Evolutionary conservation across 192 early-diverging fungal species (phyloP).

Genomic region (Radiomyces spectabilis): DNA sequence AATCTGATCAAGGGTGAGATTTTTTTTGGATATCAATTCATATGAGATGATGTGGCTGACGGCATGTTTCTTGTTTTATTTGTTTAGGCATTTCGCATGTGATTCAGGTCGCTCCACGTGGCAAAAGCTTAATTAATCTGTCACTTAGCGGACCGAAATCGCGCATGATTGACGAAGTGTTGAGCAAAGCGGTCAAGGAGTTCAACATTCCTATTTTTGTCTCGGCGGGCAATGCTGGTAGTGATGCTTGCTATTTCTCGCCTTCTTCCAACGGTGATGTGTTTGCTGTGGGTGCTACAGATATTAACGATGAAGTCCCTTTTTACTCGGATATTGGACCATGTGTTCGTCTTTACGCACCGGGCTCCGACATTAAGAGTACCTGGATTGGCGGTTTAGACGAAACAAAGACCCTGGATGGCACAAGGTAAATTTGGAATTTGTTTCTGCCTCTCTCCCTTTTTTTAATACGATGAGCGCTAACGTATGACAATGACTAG

Average conservation of each 20-base stretch:
- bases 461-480: too few species aligned
- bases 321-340: slow-evolving; percentile 41
- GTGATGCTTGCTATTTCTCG: slow-evolving; percentile 47
- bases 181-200: slow-evolving; percentile 15
- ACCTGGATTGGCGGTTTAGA: slow-evolving; percentile 18
- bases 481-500: too few species aligned
- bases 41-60: neutral
- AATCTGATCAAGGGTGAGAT: slow-evolving; percentile 44
- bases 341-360: slow-evolving; percentile 58
- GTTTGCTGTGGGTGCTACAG: slow-evolving; percentile 39
- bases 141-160: slow-evolving; percentile 49
- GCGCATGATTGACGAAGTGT: slow-evolving; percentile 32
- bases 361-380: slow-evolving; percentile 45
- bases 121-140: slow-evolving; percentile 49
- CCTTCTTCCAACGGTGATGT: slow-evolving; percentile 37
- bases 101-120: slow-evolving; percentile 8
- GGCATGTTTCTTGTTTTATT: slow-evolving; percentile 11
- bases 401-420: slow-evolving; percentile 30
- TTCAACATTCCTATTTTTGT: slow-evolving; percentile 43
- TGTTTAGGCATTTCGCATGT: slow-evolving; percentile 9
- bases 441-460: too few species aligned
- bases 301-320: slow-evolving; percentile 31
- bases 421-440: slow-evolving; percentile 43
- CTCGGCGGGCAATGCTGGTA: slow-evolving; percentile 51
- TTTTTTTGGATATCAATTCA: neutral